A percentile compares a stretch with the other conserved stretches of the same genome.
phyloP scores from a whole-genome alignment of 2,329 filamentous ascomycete genomes.

The Hypoxylon sp. region DNA sequence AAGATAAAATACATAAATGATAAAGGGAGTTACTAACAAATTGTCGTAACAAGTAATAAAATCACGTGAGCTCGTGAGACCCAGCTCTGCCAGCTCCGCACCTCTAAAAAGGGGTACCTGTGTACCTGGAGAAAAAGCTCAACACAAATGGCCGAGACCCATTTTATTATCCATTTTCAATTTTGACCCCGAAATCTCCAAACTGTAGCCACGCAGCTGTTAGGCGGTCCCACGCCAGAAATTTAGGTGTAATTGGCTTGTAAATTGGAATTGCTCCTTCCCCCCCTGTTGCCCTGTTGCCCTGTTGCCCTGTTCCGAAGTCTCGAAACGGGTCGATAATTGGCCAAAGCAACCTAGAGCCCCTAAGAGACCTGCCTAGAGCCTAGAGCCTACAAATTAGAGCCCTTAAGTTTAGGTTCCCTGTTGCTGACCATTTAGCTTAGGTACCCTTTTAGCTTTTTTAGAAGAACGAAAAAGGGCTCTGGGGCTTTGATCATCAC shows the following conservation, averaged over 20 bases:
- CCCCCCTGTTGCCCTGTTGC: slow-evolving; percentile 2
- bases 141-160: slow-evolving; percentile 23
- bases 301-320: slow-evolving; percentile 10
- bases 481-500: slow-evolving; percentile 36
- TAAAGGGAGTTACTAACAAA: too few species aligned
- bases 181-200: slow-evolving; percentile 23
- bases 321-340: slow-evolving; percentile 9
- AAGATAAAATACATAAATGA: too few species aligned
- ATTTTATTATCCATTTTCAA: too few species aligned
- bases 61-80: slow-evolving; percentile 28
- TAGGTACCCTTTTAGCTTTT: too few species aligned
- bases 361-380: slow-evolving; percentile 18
- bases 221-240: slow-evolving; percentile 10
- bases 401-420: too few species aligned
- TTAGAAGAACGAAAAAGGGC: too few species aligned
- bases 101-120: too few species aligned
- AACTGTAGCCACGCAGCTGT: slow-evolving; percentile 24
- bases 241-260: slow-evolving; percentile 16
- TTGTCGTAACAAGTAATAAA: too few species aligned
- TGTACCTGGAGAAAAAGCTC: too few species aligned
- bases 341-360: too few species aligned
- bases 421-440: slow-evolving; percentile 11
- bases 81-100: not conserved
- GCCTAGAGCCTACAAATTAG: too few species aligned
- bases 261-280: not conserved